Conservation (phyloP, 225 moss, liverwort and hornwort species). For the Climacium dendroides region DNA sequence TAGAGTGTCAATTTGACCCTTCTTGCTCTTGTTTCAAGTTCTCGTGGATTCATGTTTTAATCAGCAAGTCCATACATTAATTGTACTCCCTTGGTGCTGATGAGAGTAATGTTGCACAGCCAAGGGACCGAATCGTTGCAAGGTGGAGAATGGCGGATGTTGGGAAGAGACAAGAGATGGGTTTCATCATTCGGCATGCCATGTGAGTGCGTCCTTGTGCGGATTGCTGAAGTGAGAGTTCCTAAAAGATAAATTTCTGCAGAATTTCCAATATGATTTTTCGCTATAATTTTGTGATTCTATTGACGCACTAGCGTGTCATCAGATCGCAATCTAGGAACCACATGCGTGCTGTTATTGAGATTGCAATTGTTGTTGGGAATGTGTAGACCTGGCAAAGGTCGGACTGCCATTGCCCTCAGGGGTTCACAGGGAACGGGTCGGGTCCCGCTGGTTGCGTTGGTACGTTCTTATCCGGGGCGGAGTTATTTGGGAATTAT, state of each 20-base stretch:
- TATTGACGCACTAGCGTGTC: neutral
- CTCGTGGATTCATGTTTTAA: neutral
- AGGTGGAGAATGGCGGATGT: conserved; percentile 61
- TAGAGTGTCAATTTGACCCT: neutral
- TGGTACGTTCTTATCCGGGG: conserved; percentile 1
- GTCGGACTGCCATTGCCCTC: conserved; percentile 45
- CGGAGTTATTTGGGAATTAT: neutral
- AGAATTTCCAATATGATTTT: neutral
- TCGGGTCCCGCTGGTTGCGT: conserved; percentile 9
- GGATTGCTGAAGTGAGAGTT: neutral
- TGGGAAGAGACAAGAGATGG: conserved; percentile 29
- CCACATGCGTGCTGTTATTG: neutral
- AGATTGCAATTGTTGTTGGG: neutral
- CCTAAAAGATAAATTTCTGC: neutral
- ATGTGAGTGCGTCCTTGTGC: neutral
- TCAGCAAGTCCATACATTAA: neutral
- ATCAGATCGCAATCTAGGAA: neutral
- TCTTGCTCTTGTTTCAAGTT: neutral
- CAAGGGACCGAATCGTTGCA: conserved; percentile 57
- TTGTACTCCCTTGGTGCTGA: neutral
- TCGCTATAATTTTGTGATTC: neutral
- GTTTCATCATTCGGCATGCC: conserved; percentile 36
- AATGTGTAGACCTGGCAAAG: neutral
- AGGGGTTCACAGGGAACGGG: conserved; percentile 57
- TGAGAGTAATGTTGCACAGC: conserved; percentile 10